Evolutionary conservation across 2,329 filamentous ascomycete genomes (phyloP), one percentile per base, ranked within the genome.

Genomic region (Stemphylium lycopersici): DNA sequence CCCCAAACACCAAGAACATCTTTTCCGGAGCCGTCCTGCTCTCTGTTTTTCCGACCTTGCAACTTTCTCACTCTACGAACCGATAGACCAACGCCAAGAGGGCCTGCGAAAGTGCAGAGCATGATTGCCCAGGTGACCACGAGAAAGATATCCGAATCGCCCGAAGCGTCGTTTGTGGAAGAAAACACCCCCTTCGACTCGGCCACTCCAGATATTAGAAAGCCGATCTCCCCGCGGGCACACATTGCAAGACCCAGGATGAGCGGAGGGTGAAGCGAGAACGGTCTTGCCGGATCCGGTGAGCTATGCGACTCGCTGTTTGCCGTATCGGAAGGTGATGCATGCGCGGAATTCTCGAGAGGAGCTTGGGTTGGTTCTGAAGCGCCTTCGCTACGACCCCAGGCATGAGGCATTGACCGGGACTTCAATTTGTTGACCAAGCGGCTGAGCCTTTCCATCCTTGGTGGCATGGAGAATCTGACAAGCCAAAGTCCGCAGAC

Each of bases 211-310:
- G 87, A 86, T 56, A 95, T 90, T 38, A 93, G 72, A 57, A 91
- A 91, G 0, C 90, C 89, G 31, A 93, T 90, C 69, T 95, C 90
- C 0, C 90, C 90, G n/a, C 90, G 81, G 0, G 90, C 85, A 0
- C 89, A 83, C 90, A 93, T 93, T 2, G 84, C 84, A 15, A 83
- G 78, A 0, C 87, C 87, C 0, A 93, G 75, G 2, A 93, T 85
- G 0, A 82, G 79, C 0, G 86, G 81, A 0, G 89, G 88, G 57
- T 91, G 88, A 1, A 90, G 75, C 0, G 88, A 91, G 3, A 81
- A 72, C 0, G 86, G 83, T 42, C 83, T 84, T 0, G 76, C 66
- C 5, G 67, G 51, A 20, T 48, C 60, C 2, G 54, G 46, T 6
- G 61, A 67, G 38, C 57, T 61, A 12, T 63, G 59, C 12, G 36